Base-by-base conservation (phyloP, 2,329 filamentous ascomycete genomes). In the Scedosporium minutisporum region DNA sequence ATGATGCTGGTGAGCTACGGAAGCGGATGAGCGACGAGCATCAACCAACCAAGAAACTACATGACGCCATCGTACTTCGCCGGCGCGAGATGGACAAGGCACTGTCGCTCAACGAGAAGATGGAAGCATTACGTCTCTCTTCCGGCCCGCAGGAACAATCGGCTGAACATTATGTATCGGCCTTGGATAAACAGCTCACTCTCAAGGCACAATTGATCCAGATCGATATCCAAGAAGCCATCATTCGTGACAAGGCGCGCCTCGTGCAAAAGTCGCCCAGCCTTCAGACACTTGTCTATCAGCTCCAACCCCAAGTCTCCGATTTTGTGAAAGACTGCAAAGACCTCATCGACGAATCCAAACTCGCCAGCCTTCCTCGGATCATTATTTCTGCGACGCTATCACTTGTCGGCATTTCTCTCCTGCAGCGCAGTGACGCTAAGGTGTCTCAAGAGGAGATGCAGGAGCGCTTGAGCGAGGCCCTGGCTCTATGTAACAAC, bases 1-100 rank as follows among this genome's bases (percentile, higher is more conserved):
- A 21, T 21, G 29, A 18, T 5, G 57, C 57, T 25, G 18, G 9
- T 25, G 4, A 12, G 2, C 21, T 46, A 4, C 18, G 57, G 29
- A 59, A 23, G 21, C n/a, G n/a, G 57, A 27, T 44, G 38, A 23
- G 29, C 18, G 12, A n/a, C 7, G 58, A 60, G 7, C 38, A 60
- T 18, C 64, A 66, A 27, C 62, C 63, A 4, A 27, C 59, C 5
- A 61, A 65, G 6, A 62, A 25, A 27, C 29, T 67, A 10, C 65
- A 64, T 25, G 62, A 64, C 14, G 58, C 58, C 21, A 60, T 60
- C 1, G 16, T 48, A 16, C 38, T 25, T 38, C 33, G n/a, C 18
- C 9, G 18, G 21, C 21, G 58, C 23, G 58, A 21, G 10, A 25
- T 38, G 41, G 16, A 46, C 14, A 42, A 16, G 23, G 14, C 18